Evolutionary conservation across 2,329 filamentous ascomycete species (phyloP).

Genomic region (Hortaea sp.): DNA sequence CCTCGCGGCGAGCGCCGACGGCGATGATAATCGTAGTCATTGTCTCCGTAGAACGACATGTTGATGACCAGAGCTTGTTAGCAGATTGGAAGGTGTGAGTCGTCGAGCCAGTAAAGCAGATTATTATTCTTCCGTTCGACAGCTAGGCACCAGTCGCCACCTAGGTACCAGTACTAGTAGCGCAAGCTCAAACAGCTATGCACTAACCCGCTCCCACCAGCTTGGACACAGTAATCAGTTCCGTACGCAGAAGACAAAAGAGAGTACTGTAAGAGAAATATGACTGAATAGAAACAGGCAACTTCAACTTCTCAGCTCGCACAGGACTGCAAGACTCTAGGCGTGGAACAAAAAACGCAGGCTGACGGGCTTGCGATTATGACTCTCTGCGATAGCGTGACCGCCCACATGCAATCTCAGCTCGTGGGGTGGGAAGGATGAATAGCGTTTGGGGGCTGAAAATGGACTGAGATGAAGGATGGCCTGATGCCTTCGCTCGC

Average conservation of each 20-base stretch:
- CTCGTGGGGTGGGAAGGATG: background rate
- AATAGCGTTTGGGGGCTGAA: background rate
- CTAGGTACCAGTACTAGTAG: no score
- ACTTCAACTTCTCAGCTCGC: background rate
- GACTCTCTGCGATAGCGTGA: background rate
- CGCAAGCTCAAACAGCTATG: no score
- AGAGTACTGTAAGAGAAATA: background rate
- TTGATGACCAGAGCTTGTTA: slow-evolving; percentile 1
- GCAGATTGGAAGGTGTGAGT: no score
- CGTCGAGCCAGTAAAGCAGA: no score
- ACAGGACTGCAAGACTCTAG: no score
- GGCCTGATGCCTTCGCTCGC: background rate
- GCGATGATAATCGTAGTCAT: slow-evolving; percentile 13
- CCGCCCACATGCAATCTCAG: background rate
- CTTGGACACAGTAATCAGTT: no score
- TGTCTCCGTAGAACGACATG: slow-evolving; percentile 13
- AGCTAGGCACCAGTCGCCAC: no score
- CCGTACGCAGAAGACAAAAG: background rate
- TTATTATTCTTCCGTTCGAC: no score
- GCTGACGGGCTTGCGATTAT: background rate
- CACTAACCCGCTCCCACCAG: no score
- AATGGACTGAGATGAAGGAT: background rate
- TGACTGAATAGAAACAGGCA: background rate
- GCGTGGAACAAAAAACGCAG: background rate
- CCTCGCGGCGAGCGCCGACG: slow-evolving; percentile 8